A percentile compares a stretch with the other conserved stretches of the same genome.
Conservation (phyloP, 441 rosid species). For the Brassica balearica region DNA sequence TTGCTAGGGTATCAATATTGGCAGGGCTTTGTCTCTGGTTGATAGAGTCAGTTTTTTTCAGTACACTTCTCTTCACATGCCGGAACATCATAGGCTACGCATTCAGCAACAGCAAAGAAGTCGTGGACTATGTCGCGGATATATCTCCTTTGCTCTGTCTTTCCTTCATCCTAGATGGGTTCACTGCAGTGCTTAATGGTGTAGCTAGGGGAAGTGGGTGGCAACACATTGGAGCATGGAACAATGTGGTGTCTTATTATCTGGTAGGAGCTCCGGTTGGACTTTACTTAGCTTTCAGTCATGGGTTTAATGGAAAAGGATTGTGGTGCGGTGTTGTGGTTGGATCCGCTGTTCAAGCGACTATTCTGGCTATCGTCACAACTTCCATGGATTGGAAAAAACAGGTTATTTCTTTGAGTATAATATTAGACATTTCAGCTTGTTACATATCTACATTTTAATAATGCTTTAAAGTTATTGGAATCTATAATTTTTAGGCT, state of each 20-base stretch:
- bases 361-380: constrained; percentile 48
- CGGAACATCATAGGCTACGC: constrained; percentile 52
- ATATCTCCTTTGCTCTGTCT: constrained; percentile 62
- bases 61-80: constrained; percentile 47
- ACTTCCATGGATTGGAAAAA: constrained; percentile 51
- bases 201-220: constrained; percentile 67
- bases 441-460: not conserved
- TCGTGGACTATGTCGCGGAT: constrained; percentile 60
- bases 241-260: constrained; percentile 62
- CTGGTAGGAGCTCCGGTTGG: constrained; percentile 59
- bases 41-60: constrained; percentile 39
- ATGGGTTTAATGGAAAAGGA: constrained; percentile 48
- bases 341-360: constrained; percentile 51
- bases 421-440: not conserved
- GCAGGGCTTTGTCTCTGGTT: constrained; percentile 48
- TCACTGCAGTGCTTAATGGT: constrained; percentile 59
- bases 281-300: constrained; percentile 48
- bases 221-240: constrained; percentile 64
- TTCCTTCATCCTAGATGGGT: constrained; percentile 57
- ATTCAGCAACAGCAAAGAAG: constrained; percentile 62
- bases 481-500: constrained; percentile 45
- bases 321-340: constrained; percentile 58
- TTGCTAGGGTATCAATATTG: constrained; percentile 47
- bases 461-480: not conserved
- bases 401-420: constrained; percentile 43